Base-by-base conservation (phyloP, 2,329 filamentous ascomycete genomes). In the Mollisiaceae sp. region DNA sequence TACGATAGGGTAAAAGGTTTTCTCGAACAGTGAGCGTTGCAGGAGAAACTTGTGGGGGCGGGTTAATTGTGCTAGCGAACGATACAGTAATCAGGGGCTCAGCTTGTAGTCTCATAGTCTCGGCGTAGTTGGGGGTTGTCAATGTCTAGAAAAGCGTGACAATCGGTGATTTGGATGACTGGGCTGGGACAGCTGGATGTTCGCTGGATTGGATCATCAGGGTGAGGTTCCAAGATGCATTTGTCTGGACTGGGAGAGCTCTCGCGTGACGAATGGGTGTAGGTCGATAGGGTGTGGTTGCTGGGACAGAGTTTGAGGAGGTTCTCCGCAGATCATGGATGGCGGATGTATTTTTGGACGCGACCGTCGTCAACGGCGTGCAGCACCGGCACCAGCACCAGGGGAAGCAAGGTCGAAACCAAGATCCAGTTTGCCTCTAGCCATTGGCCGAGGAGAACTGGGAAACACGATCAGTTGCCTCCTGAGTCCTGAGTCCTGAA, bases 281-380 rank as follows among this genome's bases (percentile, higher is more conserved):
- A 6, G 3, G 27, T 32, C 27, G 27, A 32, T 32, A 32, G 27
- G 27, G 27, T 32, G 27, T 32, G 27, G 27, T 32, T 32, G 27
- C 27, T 32, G 27, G 27, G 27, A 32, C 27, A 6, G 27, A 32
- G 27, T 32, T 6, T 3, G 3, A 32, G 27, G 27, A 32, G 27
- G 27, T 32, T 32, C 27, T 32, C 27, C 27, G 27, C 27, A 32
- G 27, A 32, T 32, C 27, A 32, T 32, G 27, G 27, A 32, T 41
- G 15, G 18, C n/a, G 50, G 9, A 20, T 57, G 6, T 60, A 60
- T 52, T 52, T 52, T 38, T 22, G 27, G 59, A 41, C 20, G 59
- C 20, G 18, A 20, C 41, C 32, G 41, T 52, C 58, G 59, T 60
- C 59, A 50, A 45, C 24, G 59, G 41, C 43, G 41, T 52, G 41